Base-by-base conservation (phyloP, 495 filamentous ascomycete species). In the Penicillium steckii region DNA sequence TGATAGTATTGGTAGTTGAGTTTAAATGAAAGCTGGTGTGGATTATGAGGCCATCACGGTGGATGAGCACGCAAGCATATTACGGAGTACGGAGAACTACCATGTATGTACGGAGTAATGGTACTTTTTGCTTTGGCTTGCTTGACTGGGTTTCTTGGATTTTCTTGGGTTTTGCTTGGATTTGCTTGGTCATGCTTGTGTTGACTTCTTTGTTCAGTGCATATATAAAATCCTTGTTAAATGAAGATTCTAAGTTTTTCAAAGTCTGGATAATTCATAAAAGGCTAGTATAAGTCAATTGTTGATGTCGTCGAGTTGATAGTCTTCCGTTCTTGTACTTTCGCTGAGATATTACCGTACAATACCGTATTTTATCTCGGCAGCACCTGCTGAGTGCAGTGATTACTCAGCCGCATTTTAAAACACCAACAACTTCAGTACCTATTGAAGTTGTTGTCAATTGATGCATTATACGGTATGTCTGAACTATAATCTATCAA, bases 1-100 rank as follows among this genome's bases (percentile, higher is more conserved):
- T n/a, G 19, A 41, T 8, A 22, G 19, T 17, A 19, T 8, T n/a
- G 33, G n/a, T 15, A 18, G 35, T 38, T 17, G 15, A 2, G 22
- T 41, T n/a, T 33, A 18, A 15, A n/a, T 1, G 23, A 22, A 27
- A 44, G 30, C 21, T 29, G 22, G 52, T 59, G 56, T 51, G 19
- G 24, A 19, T 38, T 2, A 54, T 61, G 61, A 58, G 50, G 49
- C 46, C 59, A 64, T 64, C 44, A 40, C 25, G 18, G 61, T 17
- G 51, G 49, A 48, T 51, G 35, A 48, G 61, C 61, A 64, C 58
- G 61, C 55, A 59, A 64, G 58, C 19, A 29, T 12, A 23, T 33
- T 46, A 29, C 26, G 37, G 42, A 24, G 44, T 37, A 32, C 43
- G 0, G 17, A 18, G 26, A 17, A 1, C 21, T 45, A 3, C 8